Percentiles rank a stretch among this genome's conserved stretches.
Conservation (phyloP, 176 grass and related monocot genomes). For the Triticum urartu region DNA sequence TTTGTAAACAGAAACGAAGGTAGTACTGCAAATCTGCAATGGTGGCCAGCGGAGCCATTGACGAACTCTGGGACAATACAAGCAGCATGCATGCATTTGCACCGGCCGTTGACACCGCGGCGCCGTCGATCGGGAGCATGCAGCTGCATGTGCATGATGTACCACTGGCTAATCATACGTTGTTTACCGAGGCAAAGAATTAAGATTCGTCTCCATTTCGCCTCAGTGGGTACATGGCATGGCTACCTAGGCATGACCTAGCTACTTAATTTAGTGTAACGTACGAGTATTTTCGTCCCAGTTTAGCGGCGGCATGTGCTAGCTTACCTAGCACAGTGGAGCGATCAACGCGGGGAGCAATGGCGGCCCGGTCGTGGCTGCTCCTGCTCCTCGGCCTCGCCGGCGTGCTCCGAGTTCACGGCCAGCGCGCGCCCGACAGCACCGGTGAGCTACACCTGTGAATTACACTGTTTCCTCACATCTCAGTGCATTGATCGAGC, state of each 20-base stretch:
- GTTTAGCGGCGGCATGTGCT: too few species aligned
- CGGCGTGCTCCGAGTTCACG: constrained; percentile 11
- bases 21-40: too few species aligned
- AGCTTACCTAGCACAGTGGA: not conserved
- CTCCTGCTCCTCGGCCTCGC: constrained; percentile 11
- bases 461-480: not conserved
- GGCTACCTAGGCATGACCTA: too few species aligned
- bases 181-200: not conserved
- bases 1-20: too few species aligned
- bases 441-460: constrained; percentile 12
- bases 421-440: constrained; percentile 32
- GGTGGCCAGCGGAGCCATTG: too few species aligned
- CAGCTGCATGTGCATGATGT: not conserved
- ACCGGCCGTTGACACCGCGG: not conserved
- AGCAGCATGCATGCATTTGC: too few species aligned
- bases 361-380: not conserved
- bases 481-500: not conserved
- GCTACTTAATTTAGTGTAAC: too few species aligned
- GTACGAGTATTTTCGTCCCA: too few species aligned
- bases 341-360: not conserved
- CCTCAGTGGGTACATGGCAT: not conserved
- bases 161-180: not conserved
- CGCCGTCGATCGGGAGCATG: not conserved
- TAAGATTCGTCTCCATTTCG: not conserved
- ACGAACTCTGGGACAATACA: too few species aligned